Evolutionary conservation across 1,284 basidiomycete genomes (phyloP).

Genomic region (Wolfiporia cocos): DNA sequence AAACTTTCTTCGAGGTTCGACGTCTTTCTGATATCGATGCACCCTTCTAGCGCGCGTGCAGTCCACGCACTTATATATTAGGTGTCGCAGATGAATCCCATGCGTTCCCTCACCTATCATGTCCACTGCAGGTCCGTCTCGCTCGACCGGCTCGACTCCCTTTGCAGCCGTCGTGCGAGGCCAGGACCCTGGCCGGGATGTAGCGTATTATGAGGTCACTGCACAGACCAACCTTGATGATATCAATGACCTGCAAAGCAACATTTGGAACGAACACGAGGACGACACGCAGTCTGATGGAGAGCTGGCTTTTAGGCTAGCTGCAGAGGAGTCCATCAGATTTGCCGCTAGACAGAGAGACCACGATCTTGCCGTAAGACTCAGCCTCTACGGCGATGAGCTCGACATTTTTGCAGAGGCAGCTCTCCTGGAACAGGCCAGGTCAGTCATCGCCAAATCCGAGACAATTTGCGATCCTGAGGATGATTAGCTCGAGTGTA

Average conservation of each 20-base stretch:
- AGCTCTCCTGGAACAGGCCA: too few species aligned
- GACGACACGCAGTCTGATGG: not conserved
- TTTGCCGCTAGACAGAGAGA: not conserved
- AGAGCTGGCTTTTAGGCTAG: not conserved
- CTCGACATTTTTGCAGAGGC: not conserved
- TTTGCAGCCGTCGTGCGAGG: not conserved
- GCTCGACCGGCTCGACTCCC: not conserved
- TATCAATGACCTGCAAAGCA: not conserved
- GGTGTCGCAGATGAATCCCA: not conserved
- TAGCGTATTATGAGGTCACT: not conserved
- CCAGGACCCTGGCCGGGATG: not conserved
- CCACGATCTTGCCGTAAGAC: not conserved
- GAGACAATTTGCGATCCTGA: too few species aligned
- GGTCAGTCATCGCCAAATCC: too few species aligned
- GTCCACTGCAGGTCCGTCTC: not conserved
- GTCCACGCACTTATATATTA: not conserved
- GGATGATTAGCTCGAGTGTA: too few species aligned
- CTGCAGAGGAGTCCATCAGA: not conserved
- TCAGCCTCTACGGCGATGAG: not conserved
- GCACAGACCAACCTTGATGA: not conserved
- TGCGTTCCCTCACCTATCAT: not conserved
- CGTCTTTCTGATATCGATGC: too few species aligned
- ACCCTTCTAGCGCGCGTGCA: too few species aligned
- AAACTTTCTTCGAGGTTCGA: too few species aligned
- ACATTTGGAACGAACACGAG: not conserved